phyloP scores from a whole-genome alignment of 148 eudicot genomes.

The Tetragonia tetragonoides region DNA sequence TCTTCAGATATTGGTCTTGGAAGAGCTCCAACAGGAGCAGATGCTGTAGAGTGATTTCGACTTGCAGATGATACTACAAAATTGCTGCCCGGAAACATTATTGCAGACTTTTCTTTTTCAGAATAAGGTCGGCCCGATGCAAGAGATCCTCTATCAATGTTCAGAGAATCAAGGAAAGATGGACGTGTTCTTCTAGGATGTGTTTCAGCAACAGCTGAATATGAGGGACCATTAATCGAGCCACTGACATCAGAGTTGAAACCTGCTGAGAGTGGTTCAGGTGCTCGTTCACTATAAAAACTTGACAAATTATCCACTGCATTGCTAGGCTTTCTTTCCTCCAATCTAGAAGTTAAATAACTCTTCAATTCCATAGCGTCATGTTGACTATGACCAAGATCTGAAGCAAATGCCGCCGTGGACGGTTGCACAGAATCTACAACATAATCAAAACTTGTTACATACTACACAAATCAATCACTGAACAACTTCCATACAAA shows the following conservation, averaged over 20 bases:
- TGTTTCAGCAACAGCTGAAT: conserved; percentile 43
- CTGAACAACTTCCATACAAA: not conserved
- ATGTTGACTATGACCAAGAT: conserved; percentile 29
- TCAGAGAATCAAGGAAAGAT: conserved; percentile 87
- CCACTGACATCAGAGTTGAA: conserved; percentile 33
- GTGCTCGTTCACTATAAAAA: conserved; percentile 35
- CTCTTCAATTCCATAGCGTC: conserved; percentile 22
- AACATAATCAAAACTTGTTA: conserved; percentile 10
- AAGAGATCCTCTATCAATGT: conserved; percentile 49
- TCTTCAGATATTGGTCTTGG: conserved; percentile 21
- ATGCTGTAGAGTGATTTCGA: conserved; percentile 17
- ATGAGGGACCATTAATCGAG: conserved; percentile 34
- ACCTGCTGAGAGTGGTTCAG: conserved; percentile 41
- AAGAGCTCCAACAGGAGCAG: conserved; percentile 30
- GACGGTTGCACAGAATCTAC: conserved; percentile 38
- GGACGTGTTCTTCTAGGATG: conserved; percentile 65
- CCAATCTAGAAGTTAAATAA: conserved; percentile 28
- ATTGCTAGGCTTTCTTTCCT: conserved; percentile 42
- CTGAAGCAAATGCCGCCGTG: conserved; percentile 25
- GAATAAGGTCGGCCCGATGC: conserved; percentile 30
- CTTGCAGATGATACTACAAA: conserved; percentile 35
- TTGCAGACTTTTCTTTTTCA: conserved; percentile 36
- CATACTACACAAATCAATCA: not conserved
- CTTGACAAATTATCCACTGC: conserved; percentile 30
- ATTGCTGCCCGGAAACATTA: conserved; percentile 31